Percentiles rank a stretch among this genome's conserved stretches.
Conservation (phyloP, 2,329 filamentous ascomycete species). For the Colletotrichum sp. region DNA sequence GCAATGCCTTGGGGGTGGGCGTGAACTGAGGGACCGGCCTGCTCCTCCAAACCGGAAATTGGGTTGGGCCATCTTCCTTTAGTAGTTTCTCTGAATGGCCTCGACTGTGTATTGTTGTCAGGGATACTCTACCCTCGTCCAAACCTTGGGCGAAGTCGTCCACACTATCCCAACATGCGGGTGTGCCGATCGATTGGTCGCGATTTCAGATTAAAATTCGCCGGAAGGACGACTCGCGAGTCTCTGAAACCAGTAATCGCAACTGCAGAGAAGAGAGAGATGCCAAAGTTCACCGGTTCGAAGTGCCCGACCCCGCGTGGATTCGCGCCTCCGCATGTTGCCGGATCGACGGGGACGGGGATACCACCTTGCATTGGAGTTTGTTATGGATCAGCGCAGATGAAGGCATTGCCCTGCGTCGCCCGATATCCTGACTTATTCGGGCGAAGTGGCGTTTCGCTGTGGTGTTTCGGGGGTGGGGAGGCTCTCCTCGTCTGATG, state of each 20-base stretch:
- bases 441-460: not conserved
- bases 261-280: not conserved
- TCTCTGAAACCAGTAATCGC: slow-evolving; percentile 5
- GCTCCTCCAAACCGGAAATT: rapidly evolving
- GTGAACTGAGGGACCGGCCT: slow-evolving; percentile 15
- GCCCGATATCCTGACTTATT: not conserved
- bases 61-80: not conserved
- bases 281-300: not conserved
- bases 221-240: slow-evolving; percentile 4
- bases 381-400: not conserved
- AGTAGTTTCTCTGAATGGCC: not conserved
- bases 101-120: not conserved
- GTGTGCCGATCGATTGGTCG: not conserved
- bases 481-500: not conserved
- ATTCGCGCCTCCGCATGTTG: not conserved
- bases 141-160: slow-evolving; percentile 5
- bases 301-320: not conserved
- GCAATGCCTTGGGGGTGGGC: not conserved
- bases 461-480: not conserved
- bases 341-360: not conserved
- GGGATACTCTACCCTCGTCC: not conserved
- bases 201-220: slow-evolving; percentile 8
- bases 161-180: not conserved
- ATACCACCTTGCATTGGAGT: not conserved
- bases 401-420: not conserved